These are phyloP conservation scores for Globisporangium paddicum DNA, from an alignment of 352 stramenopile genomes.

Conservation along the genomic window DNA sequence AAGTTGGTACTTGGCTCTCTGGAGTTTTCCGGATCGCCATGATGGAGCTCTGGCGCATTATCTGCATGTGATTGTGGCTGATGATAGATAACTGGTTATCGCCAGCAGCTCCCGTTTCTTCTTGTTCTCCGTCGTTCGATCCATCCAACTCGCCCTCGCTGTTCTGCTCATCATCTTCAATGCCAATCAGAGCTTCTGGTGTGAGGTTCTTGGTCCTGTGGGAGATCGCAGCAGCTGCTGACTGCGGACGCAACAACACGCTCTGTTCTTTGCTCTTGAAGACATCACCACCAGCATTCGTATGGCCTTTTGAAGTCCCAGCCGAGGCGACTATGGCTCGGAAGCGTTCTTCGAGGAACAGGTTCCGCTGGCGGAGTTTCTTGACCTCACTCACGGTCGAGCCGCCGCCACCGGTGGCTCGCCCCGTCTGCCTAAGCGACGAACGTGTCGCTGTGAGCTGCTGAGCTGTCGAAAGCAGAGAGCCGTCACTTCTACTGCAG, in stretches of 20 bases:
- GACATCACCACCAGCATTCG: background rate
- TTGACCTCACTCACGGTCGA: slow-evolving; percentile 37
- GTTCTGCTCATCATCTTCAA: background rate
- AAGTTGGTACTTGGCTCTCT: background rate
- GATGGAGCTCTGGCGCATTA: background rate
- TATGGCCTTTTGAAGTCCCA: background rate
- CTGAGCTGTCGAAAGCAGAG: background rate
- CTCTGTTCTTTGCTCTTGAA: background rate
- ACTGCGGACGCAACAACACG: background rate
- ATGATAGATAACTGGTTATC: background rate
- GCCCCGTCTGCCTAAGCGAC: background rate
- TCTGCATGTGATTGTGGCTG: background rate
- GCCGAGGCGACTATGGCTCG: slow-evolving; percentile 15
- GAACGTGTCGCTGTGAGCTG: background rate
- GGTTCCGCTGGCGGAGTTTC: slow-evolving; percentile 47
- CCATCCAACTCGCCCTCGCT: background rate
- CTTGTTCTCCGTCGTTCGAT: background rate
- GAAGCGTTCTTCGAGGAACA: slow-evolving; percentile 60
- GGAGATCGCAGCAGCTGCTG: background rate
- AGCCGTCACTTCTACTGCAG: background rate
- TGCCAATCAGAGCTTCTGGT: too few relatives aligned
- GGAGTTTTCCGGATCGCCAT: background rate
- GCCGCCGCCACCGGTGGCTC: background rate
- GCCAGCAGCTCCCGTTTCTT: background rate
- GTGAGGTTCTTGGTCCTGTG: background rate